Base-by-base conservation (phyloP, 2,329 filamentous ascomycete genomes). In the Penicillium expansum region DNA sequence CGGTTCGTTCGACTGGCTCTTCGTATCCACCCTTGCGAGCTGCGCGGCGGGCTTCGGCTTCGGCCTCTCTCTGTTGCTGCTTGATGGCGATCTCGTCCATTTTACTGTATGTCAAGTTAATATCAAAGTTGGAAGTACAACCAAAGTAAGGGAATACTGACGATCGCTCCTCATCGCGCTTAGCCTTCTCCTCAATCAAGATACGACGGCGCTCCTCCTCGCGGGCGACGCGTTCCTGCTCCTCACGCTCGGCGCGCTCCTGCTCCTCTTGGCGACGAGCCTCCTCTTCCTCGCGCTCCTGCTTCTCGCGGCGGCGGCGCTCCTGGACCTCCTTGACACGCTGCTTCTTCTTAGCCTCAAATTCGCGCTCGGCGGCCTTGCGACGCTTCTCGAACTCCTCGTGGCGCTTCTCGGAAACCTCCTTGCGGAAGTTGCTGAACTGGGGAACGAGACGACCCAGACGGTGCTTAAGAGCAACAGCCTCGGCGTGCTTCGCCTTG, bases 381-480 rank as follows among this genome's bases (percentile, higher is more conserved):
- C 90, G 90, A 63, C 92, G 90, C 80, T 90, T 93, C 83, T 97
- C 94, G 67, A 97, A 99, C 76, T 97, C 92, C 67, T 96, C 90
- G 71, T 91, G 91, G 67, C 93, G 90, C 71, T 91, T 88, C 75
- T 94, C 88, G 60, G 90, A 90, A 52, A 99, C 86, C 47, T 87
- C 86, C 64, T 87, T 82, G 70, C 90, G 87, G 84, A 96, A 97
- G 10, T 80, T 78, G 74, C 94, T 91, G 78, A 96, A 99, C 52
- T 82, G 76, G n/a, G 87, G 84, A 62, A 97, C 88, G 53, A 99
- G 83, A 61, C 92, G 86, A 70, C 84, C 88, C 50, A 99, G 86
- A 72, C 94, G 90, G 76, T 96, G 89, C 85, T 97, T 97, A 67
- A 99, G 85, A 67, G 92, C 90, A 52, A 99, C 88, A 61, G 90